These are phyloP conservation scores for Phytopythium helicoides DNA, from an alignment of 352 stramenopile genomes.

Conservation along the genomic window DNA sequence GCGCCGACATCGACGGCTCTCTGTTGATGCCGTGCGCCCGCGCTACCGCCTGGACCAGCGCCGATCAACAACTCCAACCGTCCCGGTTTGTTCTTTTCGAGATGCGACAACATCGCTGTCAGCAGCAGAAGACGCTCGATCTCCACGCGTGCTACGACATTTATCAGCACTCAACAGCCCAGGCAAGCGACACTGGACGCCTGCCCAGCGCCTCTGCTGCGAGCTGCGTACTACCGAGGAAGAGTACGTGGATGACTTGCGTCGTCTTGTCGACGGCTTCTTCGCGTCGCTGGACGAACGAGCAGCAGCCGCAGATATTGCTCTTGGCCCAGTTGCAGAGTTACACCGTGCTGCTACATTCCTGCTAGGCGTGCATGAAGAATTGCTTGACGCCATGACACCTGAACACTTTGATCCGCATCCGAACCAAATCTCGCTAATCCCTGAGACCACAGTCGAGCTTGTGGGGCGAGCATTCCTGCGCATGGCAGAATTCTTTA, in stretches of 20 bases:
- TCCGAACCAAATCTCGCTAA: constrained; percentile 1
- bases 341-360: constrained; percentile 14
- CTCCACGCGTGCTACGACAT: constrained; percentile 24
- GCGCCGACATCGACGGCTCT: background rate
- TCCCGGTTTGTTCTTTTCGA: too few relatives aligned
- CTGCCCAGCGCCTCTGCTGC: constrained; percentile 22
- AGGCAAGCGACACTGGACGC: constrained; percentile 25
- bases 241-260: constrained; percentile 28
- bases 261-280: constrained; percentile 16
- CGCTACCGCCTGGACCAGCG: background rate
- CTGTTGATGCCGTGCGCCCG: background rate
- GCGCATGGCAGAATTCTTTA: constrained; percentile 59
- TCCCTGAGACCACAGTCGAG: too few relatives aligned
- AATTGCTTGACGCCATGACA: constrained; percentile 10
- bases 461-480: constrained; percentile 43
- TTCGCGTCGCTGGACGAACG: constrained; percentile 15
- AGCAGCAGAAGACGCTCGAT: constrained; percentile 14
- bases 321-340: constrained; percentile 14
- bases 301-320: constrained; percentile 7
- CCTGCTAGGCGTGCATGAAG: constrained; percentile 22
- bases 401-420: too few relatives aligned
- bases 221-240: constrained; percentile 26
- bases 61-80: background rate
- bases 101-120: too few relatives aligned
- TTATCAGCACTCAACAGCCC: constrained; percentile 19